phyloP scores from a whole-genome alignment of 2,329 filamentous ascomycete species.

The Microcyclospora tardicrescens region DNA sequence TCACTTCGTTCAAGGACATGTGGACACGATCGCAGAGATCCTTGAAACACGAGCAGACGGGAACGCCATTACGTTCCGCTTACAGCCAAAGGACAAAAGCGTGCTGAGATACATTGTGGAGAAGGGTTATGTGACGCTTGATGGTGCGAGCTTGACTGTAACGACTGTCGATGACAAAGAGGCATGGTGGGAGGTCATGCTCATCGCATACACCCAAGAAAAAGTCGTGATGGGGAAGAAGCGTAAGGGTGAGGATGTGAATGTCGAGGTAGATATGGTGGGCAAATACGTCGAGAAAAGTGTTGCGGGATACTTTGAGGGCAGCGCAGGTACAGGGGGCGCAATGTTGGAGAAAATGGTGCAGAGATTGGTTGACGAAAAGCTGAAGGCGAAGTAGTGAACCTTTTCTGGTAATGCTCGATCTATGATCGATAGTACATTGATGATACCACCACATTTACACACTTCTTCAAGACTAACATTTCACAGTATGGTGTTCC shows the following conservation, averaged over 20 bases:
- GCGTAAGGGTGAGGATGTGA: slow-evolving; percentile 66
- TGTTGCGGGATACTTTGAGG: slow-evolving; percentile 63
- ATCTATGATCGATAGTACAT: too few species aligned
- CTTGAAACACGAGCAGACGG: slow-evolving; percentile 63
- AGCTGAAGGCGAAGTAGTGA: slow-evolving; percentile 31
- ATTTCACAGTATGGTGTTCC: too few species aligned
- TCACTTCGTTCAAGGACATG: slow-evolving; percentile 95
- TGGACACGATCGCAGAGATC: slow-evolving; percentile 77
- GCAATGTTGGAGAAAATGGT: slow-evolving; percentile 41
- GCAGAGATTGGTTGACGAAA: slow-evolving; percentile 60
- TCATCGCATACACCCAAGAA: slow-evolving; percentile 93
- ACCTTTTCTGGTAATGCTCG: background rate
- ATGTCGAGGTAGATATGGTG: slow-evolving; percentile 84
- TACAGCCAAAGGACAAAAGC: slow-evolving; percentile 54
- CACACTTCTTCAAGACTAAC: too few species aligned
- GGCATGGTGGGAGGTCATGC: slow-evolving; percentile 91
- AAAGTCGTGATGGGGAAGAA: slow-evolving; percentile 74
- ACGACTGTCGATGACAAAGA: slow-evolving; percentile 73
- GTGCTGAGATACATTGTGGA: slow-evolving; percentile 83
- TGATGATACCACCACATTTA: too few species aligned
- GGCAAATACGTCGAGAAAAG: slow-evolving; percentile 85
- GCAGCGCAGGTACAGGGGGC: slow-evolving; percentile 36
- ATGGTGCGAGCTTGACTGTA: slow-evolving; percentile 87
- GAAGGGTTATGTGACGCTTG: slow-evolving; percentile 90
- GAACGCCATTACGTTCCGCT: slow-evolving; percentile 77